A percentile compares a stretch with the other conserved stretches of the same genome.
Evolutionary conservation across 352 stramenopile species (phyloP).

Genomic region (Pythium grandisporangium): DNA sequence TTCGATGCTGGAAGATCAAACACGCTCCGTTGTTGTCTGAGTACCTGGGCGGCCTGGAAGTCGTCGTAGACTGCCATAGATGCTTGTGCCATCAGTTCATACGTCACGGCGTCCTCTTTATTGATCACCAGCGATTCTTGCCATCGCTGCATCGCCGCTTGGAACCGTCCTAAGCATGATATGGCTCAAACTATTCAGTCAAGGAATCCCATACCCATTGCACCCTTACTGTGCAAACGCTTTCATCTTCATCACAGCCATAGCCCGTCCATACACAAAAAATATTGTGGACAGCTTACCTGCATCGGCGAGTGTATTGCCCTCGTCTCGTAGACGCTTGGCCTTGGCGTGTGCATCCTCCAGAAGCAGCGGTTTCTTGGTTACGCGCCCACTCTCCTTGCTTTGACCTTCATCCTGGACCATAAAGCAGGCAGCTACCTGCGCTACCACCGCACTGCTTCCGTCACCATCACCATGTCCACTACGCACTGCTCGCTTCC

Average conservation of each 20-base stretch:
- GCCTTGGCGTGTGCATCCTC: conserved; percentile 48
- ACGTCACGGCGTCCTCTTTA: conserved; percentile 31
- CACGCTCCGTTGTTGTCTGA: too few relatives aligned
- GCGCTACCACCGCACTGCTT: conserved; percentile 10
- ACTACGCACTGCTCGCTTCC: not conserved
- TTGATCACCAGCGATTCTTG: conserved; percentile 43
- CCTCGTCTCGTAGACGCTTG: conserved; percentile 62
- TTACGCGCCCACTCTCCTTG: not conserved
- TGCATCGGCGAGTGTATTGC: conserved; percentile 64
- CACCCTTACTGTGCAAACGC: too few relatives aligned
- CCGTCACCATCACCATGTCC: not conserved
- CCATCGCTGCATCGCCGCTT: conserved; percentile 58
- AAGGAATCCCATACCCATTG: too few relatives aligned
- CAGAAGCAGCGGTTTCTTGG: conserved; percentile 20
- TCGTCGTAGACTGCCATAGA: conserved; percentile 61
- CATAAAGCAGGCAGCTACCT: too few relatives aligned
- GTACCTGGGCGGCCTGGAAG: conserved; percentile 65
- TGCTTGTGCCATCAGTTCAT: conserved; percentile 64
- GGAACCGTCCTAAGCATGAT: conserved; percentile 38
- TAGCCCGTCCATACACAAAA: too few relatives aligned
- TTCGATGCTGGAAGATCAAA: too few relatives aligned
- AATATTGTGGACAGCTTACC: too few relatives aligned
- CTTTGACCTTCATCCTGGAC: too few relatives aligned
- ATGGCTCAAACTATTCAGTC: too few relatives aligned
- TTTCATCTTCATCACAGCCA: too few relatives aligned